phyloP scores from a whole-genome alignment of 2,329 filamentous ascomycete genomes.

The Myrmaecium sp. region DNA sequence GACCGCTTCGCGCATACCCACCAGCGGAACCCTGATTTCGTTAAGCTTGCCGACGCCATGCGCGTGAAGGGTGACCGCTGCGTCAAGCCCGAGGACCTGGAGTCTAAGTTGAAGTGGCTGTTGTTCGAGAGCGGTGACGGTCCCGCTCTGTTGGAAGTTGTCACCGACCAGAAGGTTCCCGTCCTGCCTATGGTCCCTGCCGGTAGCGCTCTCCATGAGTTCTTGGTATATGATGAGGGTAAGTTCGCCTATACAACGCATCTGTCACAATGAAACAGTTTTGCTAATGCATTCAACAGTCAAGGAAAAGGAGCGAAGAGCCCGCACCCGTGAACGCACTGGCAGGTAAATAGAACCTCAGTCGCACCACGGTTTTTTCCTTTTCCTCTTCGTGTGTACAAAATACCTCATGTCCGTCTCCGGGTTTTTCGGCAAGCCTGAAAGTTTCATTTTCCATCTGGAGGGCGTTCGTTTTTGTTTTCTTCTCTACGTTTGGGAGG shows the following conservation, averaged over 20 bases:
- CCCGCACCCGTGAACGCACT: slow-evolving; percentile 48
- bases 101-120: slow-evolving; percentile 70
- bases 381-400: too few species aligned
- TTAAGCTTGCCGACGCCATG: slow-evolving; percentile 87
- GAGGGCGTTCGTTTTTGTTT: too few species aligned
- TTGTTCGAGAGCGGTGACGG: slow-evolving; percentile 58
- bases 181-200: slow-evolving; percentile 96
- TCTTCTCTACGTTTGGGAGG: too few species aligned
- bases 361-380: too few species aligned
- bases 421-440: too few species aligned
- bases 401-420: too few species aligned
- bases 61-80: slow-evolving; percentile 59
- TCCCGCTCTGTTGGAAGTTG: slow-evolving; percentile 81
- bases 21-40: slow-evolving; percentile 89
- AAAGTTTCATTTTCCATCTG: too few species aligned
- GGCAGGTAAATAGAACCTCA: slow-evolving; percentile 11
- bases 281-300: slow-evolving; percentile 31
- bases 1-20: slow-evolving; percentile 87
- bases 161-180: slow-evolving; percentile 77
- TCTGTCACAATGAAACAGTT: not conserved
- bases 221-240: slow-evolving; percentile 74
- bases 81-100: slow-evolving; percentile 58
- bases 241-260: slow-evolving; percentile 18
- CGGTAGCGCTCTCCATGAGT: slow-evolving; percentile 78
- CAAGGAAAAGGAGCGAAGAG: slow-evolving; percentile 51